phyloP scores from a whole-genome alignment of 2,329 filamentous ascomycete genomes.

The Colletotrichum orchidophilum region DNA sequence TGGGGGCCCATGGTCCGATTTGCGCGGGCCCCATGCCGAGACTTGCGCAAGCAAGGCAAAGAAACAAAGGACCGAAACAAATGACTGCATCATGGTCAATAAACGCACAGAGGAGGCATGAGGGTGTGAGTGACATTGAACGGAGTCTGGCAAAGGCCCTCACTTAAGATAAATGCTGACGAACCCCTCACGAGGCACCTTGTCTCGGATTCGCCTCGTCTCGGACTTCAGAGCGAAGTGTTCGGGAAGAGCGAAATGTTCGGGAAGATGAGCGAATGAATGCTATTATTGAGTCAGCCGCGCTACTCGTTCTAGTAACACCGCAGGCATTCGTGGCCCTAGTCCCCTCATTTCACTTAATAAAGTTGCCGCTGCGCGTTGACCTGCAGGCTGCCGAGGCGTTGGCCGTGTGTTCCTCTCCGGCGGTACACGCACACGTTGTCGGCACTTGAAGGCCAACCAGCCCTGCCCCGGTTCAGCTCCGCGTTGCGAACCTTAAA shows the following conservation, averaged over 20 bases:
- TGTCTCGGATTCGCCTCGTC: too few species aligned
- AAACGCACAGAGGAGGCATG: neutral
- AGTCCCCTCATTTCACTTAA: neutral
- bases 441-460: neutral
- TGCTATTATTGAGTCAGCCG: neutral
- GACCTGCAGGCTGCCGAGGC: neutral
- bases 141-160: neutral
- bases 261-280: neutral
- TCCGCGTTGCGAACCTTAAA: neutral
- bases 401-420: neutral
- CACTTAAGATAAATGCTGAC: neutral
- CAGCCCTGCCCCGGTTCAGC: neutral
- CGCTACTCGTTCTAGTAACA: neutral
- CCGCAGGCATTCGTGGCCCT: neutral
- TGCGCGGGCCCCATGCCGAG: conserved; percentile 14
- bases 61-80: conserved; percentile 12
- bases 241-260: too few species aligned
- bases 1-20: conserved; percentile 6
- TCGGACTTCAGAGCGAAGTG: too few species aligned
- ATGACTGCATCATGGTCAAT: conserved; percentile 10
- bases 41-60: conserved; percentile 11
- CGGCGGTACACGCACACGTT: neutral
- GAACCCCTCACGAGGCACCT: neutral
- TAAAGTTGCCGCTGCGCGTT: conserved; percentile 7
- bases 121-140: neutral